These are phyloP conservation scores for Rhizopus stolonifer DNA, from an alignment of 371 early-diverging fungal genomes.

Conservation along the genomic window DNA sequence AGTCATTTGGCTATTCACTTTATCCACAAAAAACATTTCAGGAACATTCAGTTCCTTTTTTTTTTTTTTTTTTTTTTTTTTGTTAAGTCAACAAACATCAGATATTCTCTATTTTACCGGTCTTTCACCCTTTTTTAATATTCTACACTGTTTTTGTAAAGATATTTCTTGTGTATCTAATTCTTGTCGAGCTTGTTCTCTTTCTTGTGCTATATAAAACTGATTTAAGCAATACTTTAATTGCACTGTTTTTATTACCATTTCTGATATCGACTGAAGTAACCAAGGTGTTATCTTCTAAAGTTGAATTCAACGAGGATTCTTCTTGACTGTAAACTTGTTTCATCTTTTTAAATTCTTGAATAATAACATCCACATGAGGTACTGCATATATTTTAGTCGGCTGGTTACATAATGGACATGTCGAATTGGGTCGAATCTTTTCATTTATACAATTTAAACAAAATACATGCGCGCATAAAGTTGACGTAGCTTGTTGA, in stretches of 20 bases:
- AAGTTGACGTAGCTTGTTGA: constrained; percentile 3
- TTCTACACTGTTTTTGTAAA: not conserved
- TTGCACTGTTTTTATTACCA: not conserved
- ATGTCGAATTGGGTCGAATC: not conserved
- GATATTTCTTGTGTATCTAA: not conserved
- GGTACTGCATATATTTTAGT: not conserved
- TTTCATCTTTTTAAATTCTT: constrained; percentile 7
- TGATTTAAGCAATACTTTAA: not conserved
- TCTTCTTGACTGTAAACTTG: not conserved
- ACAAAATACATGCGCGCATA: constrained; percentile 17
- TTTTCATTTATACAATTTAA: constrained; percentile 1
- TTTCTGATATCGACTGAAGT: not conserved
- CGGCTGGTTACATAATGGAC: constrained; percentile 6
- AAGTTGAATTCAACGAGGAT: too few relatives aligned
- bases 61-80: too few relatives aligned
- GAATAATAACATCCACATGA: constrained; percentile 3
- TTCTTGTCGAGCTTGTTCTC: not conserved
- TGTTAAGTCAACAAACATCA: not conserved
- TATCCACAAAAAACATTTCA: not conserved
- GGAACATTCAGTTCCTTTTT: constrained; percentile 10
- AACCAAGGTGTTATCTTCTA: not conserved
- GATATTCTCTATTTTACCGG: not conserved
- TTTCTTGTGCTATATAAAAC: not conserved
- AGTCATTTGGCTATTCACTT: not conserved
- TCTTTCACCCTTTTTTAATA: not conserved